Conservation (phyloP, 306 rosid genomes). For the Sindora glabra region DNA sequence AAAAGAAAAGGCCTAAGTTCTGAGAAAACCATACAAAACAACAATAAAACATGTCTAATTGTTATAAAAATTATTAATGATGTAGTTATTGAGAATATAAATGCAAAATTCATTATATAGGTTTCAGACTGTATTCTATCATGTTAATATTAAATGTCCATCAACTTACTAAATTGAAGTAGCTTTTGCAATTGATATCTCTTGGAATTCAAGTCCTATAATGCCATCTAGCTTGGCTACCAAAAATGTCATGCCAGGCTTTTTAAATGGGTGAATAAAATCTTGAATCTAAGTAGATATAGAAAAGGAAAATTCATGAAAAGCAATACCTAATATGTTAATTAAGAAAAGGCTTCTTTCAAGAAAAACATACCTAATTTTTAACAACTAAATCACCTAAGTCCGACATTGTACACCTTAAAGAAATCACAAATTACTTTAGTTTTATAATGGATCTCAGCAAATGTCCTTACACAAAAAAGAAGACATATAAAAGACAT, state of each 20-base stretch:
- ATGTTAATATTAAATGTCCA: not conserved
- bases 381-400: constrained; percentile 24
- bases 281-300: constrained; percentile 16
- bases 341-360: not conserved
- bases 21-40: not conserved
- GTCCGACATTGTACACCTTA: constrained; percentile 20
- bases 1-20: not conserved
- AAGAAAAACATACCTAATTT: constrained; percentile 19
- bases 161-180: constrained; percentile 41
- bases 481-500: not conserved
- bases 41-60: too few species aligned
- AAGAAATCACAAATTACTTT: constrained; percentile 36
- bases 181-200: constrained; percentile 25
- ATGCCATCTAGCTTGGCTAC: constrained; percentile 34
- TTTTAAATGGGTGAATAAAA: constrained; percentile 38
- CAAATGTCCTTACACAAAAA: constrained; percentile 22
- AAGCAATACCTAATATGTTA: not conserved
- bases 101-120: not conserved
- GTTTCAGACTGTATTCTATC: not conserved
- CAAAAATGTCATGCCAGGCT: constrained; percentile 31
- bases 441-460: constrained; percentile 38
- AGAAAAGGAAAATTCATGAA: not conserved
- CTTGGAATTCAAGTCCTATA: constrained; percentile 28
- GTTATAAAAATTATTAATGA: not conserved
- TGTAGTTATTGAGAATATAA: not conserved